Evolutionary conservation across 2,329 filamentous ascomycete genomes (phyloP), one percentile per base, ranked within the genome.

Genomic region (Beauveria pseudobassiana): DNA sequence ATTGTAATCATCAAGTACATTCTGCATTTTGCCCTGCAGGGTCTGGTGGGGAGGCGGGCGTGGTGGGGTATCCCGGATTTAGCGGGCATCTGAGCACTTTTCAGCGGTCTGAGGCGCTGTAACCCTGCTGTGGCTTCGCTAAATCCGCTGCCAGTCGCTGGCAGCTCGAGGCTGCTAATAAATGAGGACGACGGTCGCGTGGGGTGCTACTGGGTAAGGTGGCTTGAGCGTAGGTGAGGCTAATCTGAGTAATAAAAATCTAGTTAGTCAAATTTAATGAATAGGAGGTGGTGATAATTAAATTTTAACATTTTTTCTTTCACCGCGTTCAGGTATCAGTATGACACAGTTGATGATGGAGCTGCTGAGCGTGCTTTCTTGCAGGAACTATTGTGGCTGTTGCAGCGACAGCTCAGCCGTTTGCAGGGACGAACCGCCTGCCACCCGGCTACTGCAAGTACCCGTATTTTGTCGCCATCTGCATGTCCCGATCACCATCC

Each of bases 41-140:
- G 56, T 51, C 34, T 50, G 30, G 45, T 40, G 54, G 54, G 43
- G 55, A 58, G 34, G 34, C 12, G 12, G 12, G 30, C 30, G 30
- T 34, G 55, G 56, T 59, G 56, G 56, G 56, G 56, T 59, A 30
- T 38, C 14, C 30, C 48, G 48, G 56, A 3, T 48, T 30, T 51
- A 43, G 55, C 45, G 46, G 26, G 24, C 26, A 56, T 45, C 34
- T n/a, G 53, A 18, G 53, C n/a, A 6, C 20, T 9, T 42, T 42
- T 42, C 30, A 43, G 56, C 56, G 46, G 46, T 59, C 46, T 51
- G 34, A 50, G 20, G 45, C 46, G 45, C 55, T 58, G 55, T 40
- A 34, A n/a, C 28, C 43, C n/a, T 58, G 43, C 45, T n/a, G 34
- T 55, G 52, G 38, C 26, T 49, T 28, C 22, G 46, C 22, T 12